A percentile compares a stretch with the other conserved stretches of the same genome.
Evolutionary conservation across 1,284 basidiomycete species (phyloP).

Genomic region (Somion occarium): DNA sequence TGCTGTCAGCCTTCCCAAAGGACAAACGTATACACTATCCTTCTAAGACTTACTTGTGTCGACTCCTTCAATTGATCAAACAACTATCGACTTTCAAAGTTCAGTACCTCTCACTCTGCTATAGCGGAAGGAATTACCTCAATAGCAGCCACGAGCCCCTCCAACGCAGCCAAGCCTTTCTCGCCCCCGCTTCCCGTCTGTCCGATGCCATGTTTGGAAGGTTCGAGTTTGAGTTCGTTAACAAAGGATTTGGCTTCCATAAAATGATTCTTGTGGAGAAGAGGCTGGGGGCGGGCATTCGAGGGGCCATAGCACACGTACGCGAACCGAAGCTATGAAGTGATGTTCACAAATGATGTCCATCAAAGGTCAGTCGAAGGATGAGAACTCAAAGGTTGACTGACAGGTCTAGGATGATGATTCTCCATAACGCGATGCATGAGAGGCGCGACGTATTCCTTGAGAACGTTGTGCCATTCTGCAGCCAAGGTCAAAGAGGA

Average conservation of each 20-base stretch:
- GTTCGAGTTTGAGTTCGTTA: conserved; percentile 45
- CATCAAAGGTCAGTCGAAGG: too few species aligned
- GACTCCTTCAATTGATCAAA: conserved; percentile 43
- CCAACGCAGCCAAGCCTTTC: conserved; percentile 63
- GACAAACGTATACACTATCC: conserved; percentile 6
- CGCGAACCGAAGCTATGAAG: conserved; percentile 46
- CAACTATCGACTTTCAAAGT: conserved; percentile 32
- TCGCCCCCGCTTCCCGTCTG: conserved; percentile 42
- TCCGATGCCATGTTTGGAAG: conserved; percentile 49
- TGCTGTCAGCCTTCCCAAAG: conserved; percentile 14
- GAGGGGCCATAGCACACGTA: conserved; percentile 54
- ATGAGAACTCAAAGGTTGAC: too few species aligned
- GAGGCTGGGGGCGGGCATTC: conserved; percentile 46
- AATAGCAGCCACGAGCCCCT: conserved; percentile 65
- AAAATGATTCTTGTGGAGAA: conserved; percentile 57
- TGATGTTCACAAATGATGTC: background rate
- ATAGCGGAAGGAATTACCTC: conserved; percentile 44
- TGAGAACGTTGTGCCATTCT: conserved; percentile 48
- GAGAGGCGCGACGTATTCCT: conserved; percentile 47
- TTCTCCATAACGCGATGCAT: conserved; percentile 48
- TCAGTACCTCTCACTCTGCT: background rate
- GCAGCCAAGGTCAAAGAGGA: conserved; percentile 50
- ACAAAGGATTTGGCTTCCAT: conserved; percentile 32
- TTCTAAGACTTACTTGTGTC: conserved; percentile 16
- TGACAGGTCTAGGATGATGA: conserved; percentile 30